Evolutionary conservation across 2,329 filamentous ascomycete genomes (phyloP).

Genomic region (Delphinella strobiligena): DNA sequence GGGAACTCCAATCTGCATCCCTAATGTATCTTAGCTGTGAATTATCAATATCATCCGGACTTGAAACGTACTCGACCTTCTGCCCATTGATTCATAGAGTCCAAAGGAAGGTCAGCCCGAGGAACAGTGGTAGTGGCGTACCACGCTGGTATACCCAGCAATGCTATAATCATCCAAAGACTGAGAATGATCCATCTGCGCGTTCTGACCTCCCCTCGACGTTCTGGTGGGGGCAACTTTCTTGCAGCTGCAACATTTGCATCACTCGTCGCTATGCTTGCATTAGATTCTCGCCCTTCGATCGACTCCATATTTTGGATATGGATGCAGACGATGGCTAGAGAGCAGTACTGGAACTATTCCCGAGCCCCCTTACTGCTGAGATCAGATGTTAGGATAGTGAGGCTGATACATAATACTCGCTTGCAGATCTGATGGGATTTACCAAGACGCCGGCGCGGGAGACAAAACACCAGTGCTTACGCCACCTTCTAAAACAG

Average conservation of each 20-base stretch:
- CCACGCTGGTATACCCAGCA: slow-evolving; percentile 86
- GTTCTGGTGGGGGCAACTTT: slow-evolving; percentile 61
- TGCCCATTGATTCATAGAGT: slow-evolving; percentile 83
- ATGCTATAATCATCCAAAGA: slow-evolving; percentile 79
- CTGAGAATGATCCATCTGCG: slow-evolving; percentile 68
- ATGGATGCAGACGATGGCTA: no score
- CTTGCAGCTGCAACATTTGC: slow-evolving; percentile 6
- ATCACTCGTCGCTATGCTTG: neutral
- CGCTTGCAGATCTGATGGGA: neutral
- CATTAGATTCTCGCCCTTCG: neutral
- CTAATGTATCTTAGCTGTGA: slow-evolving; percentile 32
- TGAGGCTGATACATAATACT: neutral
- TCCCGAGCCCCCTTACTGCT: neutral
- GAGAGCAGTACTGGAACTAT: no score
- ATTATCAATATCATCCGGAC: no score
- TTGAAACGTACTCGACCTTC: slow-evolving; percentile 66
- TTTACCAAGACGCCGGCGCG: neutral
- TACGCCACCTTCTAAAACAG: neutral
- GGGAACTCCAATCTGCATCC: slow-evolving; percentile 82
- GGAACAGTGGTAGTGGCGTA: slow-evolving; percentile 91
- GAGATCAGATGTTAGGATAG: neutral
- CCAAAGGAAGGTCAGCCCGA: slow-evolving; percentile 68
- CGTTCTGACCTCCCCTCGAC: slow-evolving; percentile 52
- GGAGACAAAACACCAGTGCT: neutral
- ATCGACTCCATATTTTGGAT: neutral